Conservation (phyloP, 805 yeast genomes). For the Sugiyamaella floridensis region DNA sequence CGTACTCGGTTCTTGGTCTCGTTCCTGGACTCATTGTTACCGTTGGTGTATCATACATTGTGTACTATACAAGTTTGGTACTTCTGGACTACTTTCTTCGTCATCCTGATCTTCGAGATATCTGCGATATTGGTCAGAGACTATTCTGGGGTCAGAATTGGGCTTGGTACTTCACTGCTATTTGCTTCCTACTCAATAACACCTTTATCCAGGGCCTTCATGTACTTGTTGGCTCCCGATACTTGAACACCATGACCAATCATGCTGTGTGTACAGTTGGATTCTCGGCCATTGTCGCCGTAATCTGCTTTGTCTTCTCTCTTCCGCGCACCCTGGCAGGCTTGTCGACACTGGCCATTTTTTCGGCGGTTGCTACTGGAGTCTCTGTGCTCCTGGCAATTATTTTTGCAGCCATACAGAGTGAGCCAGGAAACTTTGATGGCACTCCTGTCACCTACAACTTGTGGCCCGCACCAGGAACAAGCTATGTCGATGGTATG, state of each 20-base stretch:
- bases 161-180: slow-evolving; percentile 54
- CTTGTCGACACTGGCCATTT: slow-evolving; percentile 45
- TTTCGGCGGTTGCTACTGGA: slow-evolving; percentile 53
- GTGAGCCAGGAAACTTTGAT: slow-evolving; percentile 40
- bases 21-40: slow-evolving; percentile 54
- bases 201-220: slow-evolving; percentile 54
- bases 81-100: slow-evolving; percentile 49
- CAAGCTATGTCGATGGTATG: slow-evolving; percentile 50
- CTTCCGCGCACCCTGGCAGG: slow-evolving; percentile 51
- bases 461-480: slow-evolving; percentile 46
- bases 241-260: slow-evolving; percentile 47
- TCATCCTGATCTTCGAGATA: slow-evolving; percentile 45
- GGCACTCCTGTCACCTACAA: slow-evolving; percentile 39
- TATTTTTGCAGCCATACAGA: slow-evolving; percentile 48
- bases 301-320: slow-evolving; percentile 45
- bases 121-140: slow-evolving; percentile 55
- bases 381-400: slow-evolving; percentile 47
- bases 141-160: slow-evolving; percentile 44
- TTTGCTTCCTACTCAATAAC: slow-evolving; percentile 48
- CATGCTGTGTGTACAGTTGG: slow-evolving; percentile 47
- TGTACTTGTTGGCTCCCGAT: slow-evolving; percentile 53
- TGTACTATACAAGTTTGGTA: slow-evolving; percentile 49
- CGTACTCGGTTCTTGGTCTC: slow-evolving; percentile 51
- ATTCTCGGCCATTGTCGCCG: slow-evolving; percentile 43
- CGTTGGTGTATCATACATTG: slow-evolving; percentile 43